Conservation (phyloP, 2,329 filamentous ascomycete species). For the Fusarium sp. region DNA sequence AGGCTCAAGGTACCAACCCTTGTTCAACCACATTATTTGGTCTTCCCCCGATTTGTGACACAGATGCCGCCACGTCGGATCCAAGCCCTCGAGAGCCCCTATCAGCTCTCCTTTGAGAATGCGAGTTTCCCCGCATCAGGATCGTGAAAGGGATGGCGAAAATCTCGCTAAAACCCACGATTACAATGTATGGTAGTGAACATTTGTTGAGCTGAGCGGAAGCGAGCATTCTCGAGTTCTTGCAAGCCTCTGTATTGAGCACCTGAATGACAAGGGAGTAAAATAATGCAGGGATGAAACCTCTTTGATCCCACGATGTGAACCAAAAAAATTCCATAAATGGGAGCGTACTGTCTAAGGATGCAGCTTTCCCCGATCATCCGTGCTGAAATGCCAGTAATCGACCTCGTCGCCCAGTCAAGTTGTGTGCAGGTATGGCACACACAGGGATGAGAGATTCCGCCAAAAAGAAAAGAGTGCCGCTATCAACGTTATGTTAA, state of each 20-base stretch:
- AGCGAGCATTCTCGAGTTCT: not conserved
- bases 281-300: constrained; percentile 6
- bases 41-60: not conserved
- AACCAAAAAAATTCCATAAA: not conserved
- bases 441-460: not conserved
- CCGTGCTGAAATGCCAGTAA: constrained; percentile 1
- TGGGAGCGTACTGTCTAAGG: not conserved
- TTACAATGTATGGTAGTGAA: too few species aligned
- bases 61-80: not conserved
- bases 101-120: too few species aligned
- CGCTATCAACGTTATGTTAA: not conserved
- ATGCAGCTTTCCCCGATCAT: constrained; percentile 1
- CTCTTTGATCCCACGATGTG: constrained; percentile 4
- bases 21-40: not conserved
- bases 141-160: too few species aligned
- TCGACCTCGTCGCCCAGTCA: not conserved
- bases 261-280: not conserved
- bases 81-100: not conserved
- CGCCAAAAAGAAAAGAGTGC: not conserved
- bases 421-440: constrained; percentile 11
- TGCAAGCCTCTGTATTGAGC: not conserved
- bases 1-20: not conserved
- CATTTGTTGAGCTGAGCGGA: not conserved
- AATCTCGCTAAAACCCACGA: too few species aligned
- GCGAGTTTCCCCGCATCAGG: too few species aligned